A percentile compares a stretch with the other conserved stretches of the same genome.
Evolutionary conservation across 2,329 filamentous ascomycete genomes (phyloP).

Genomic region (Calonectria crousiana): DNA sequence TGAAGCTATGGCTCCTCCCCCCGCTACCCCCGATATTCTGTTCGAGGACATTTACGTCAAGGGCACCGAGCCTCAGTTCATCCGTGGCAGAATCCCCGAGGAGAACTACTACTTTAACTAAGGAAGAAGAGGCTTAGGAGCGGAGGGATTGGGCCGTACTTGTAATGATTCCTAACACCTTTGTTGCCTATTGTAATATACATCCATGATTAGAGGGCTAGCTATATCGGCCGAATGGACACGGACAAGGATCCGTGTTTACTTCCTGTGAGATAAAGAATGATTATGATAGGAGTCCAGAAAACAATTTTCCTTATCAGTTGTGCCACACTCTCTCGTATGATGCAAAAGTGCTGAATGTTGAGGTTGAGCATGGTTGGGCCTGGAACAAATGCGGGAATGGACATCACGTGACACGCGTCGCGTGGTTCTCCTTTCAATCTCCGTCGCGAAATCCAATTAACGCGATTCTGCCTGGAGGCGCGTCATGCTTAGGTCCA

Average conservation of each 20-base stretch:
- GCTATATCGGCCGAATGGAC: constrained; percentile 38
- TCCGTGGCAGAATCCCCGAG: constrained; percentile 69
- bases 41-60: constrained; percentile 71
- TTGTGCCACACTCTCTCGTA: background rate
- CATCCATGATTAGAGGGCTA: constrained; percentile 45
- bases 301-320: background rate
- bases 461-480: constrained; percentile 56
- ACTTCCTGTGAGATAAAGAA: constrained; percentile 40
- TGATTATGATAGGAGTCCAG: constrained; percentile 8
- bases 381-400: constrained; percentile 12
- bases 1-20: constrained; percentile 87
- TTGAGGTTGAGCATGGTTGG: background rate
- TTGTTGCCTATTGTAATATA: constrained; percentile 49
- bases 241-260: constrained; percentile 36
- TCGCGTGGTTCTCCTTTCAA: constrained; percentile 39
- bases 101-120: constrained; percentile 92
- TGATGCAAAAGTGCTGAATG: background rate
- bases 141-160: constrained; percentile 29
- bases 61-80: constrained; percentile 43
- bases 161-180: constrained; percentile 49
- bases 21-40: constrained; percentile 83
- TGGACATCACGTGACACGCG: constrained; percentile 41
- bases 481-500: constrained; percentile 48
- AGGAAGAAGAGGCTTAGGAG: constrained; percentile 47
- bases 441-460: constrained; percentile 45